Conservation (phyloP, 192 early-diverging fungal genomes). For the Allomyces macrogynus region DNA sequence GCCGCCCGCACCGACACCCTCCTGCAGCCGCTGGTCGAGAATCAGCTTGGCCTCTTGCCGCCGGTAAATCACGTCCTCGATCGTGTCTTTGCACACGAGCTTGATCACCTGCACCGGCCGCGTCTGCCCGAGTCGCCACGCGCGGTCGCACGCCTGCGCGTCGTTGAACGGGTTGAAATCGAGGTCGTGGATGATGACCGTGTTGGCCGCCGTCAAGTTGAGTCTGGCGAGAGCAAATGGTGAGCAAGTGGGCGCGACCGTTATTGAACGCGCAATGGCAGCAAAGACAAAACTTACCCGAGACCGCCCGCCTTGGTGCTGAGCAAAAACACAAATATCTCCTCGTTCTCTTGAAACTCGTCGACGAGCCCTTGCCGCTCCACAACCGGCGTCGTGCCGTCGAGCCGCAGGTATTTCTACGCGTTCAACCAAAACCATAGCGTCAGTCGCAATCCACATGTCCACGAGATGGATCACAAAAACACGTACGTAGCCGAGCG, state of each 20-base stretch:
- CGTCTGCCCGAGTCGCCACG: slow-evolving; percentile 32
- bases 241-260: too few species aligned
- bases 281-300: slow-evolving; percentile 11
- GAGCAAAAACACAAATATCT: slow-evolving; percentile 41
- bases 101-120: slow-evolving; percentile 20
- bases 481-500: slow-evolving; percentile 13
- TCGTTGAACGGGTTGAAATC: slow-evolving; percentile 83
- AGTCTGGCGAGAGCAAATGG: slow-evolving; percentile 10
- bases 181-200: slow-evolving; percentile 52
- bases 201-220: slow-evolving; percentile 54
- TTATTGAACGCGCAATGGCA: too few species aligned
- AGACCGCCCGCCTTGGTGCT: slow-evolving; percentile 65
- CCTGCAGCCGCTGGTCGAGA: slow-evolving; percentile 20
- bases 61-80: slow-evolving; percentile 25
- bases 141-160: slow-evolving; percentile 67
- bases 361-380: slow-evolving; percentile 61
- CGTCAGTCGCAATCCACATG: too few species aligned
- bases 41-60: slow-evolving; percentile 19
- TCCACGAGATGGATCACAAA: not conserved
- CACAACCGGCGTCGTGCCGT: slow-evolving; percentile 43
- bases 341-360: slow-evolving; percentile 38
- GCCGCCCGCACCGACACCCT: not conserved
- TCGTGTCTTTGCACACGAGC: slow-evolving; percentile 15
- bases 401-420: slow-evolving; percentile 28
- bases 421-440: slow-evolving; percentile 4